Base-by-base conservation (phyloP, 2,329 filamentous ascomycete genomes). In the Cladosporium oxysporum region DNA sequence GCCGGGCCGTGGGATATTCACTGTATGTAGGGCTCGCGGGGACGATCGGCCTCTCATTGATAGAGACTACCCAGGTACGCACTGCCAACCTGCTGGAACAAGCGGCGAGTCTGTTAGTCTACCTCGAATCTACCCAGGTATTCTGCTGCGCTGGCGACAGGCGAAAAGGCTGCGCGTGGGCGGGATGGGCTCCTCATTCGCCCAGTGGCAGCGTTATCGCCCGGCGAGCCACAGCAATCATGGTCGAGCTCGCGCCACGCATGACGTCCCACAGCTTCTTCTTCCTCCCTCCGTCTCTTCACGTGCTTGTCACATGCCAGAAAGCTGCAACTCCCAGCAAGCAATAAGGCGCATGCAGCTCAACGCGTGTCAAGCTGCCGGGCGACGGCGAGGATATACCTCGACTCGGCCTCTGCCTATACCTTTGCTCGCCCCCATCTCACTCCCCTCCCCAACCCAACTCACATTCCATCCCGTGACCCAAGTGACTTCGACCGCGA, bases 291-390 rank as follows among this genome's bases (percentile, higher is more conserved):
- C 23, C 23, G 23, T 26, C 23, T 26, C 23, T 31, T 58, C 53
- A 35, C 53, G 53, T 58, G 53, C 21, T 21, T 58, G 21, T 58
- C 53, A 37, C 53, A 58, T 58, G 53, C 21, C 53, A 58, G n/a
- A 37, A 11, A 14, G n/a, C 53, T 37, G 31, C 58, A 62, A 53
- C 44, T 41, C 35, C 49, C 49, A 63, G 33, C 16, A 35, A 7
- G 29, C 58, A 35, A 61, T 28, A 44, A 44, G 37, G 58, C 41
- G 33, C 60, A 63, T 63, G 60, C 60, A 63, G 60, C 60, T 63
- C 60, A 57, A 63, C 60, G 60, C 31, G 50, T 63, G 60, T 62
- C 31, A 12, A 44, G 18, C 47, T 50, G 60, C 33, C 33, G 53
- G 49, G 26, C 49, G 52, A 31, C 28, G 28, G 52, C 26, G 18